These are phyloP conservation scores for Prosopis cineraria DNA, from an alignment of 306 rosid genomes.

Conservation along the genomic window DNA sequence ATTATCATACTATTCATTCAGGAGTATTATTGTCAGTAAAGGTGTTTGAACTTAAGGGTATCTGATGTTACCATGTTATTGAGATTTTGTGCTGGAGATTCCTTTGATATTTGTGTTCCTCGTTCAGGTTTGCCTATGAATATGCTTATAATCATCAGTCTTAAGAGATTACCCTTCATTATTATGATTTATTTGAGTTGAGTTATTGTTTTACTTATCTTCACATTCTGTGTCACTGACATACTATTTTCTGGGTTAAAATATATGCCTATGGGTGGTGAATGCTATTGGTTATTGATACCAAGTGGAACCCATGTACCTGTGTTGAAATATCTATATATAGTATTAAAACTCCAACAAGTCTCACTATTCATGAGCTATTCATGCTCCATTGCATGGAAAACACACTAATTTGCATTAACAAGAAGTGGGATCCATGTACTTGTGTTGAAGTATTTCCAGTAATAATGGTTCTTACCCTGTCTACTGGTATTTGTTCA, in stretches of 20 bases:
- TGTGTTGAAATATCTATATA: neutral
- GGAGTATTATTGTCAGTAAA: neutral
- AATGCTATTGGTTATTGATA: constrained; percentile 5
- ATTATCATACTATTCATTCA: neutral
- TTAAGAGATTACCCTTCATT: neutral
- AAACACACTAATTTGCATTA: neutral
- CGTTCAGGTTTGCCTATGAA: neutral
- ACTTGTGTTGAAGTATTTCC: constrained; percentile 2
- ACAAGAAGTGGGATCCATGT: neutral
- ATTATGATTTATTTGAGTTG: neutral
- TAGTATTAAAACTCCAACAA: neutral
- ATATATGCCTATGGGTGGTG: neutral
- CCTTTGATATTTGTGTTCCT: neutral
- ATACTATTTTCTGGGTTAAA: neutral
- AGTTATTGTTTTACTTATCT: neutral
- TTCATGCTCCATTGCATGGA: neutral
- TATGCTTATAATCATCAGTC: neutral
- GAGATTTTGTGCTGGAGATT: neutral
- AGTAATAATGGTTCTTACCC: neutral
- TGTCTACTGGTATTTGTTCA: neutral
- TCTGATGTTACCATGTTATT: neutral
- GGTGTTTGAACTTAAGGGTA: neutral
- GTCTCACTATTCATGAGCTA: neutral
- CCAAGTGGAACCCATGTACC: neutral
- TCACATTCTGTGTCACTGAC: neutral